A percentile compares a stretch with the other conserved stretches of the same genome.
phyloP scores from a whole-genome alignment of 345 rosid species.

The Gossypium herbaceum region DNA sequence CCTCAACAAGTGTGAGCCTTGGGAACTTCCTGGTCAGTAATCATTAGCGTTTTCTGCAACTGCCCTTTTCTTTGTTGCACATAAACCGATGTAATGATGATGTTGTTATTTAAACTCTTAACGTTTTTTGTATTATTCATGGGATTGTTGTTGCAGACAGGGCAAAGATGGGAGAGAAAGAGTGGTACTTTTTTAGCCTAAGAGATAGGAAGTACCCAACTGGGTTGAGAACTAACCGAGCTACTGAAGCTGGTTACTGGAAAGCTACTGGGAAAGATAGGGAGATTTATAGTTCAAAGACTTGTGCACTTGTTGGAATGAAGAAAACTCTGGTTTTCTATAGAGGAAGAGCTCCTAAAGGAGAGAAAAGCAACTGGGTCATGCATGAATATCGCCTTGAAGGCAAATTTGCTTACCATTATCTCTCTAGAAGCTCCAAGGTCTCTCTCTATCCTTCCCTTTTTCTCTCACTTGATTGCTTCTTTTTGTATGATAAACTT shows the following conservation, averaged over 20 bases:
- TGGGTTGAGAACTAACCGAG: constrained; percentile 85
- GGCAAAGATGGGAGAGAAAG: constrained; percentile 94
- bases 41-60: background rate
- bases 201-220: constrained; percentile 92
- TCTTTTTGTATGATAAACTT: background rate
- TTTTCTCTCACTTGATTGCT: background rate
- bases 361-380: constrained; percentile 90
- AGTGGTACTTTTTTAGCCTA: constrained; percentile 88
- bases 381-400: constrained; percentile 98
- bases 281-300: constrained; percentile 84
- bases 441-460: constrained; percentile 21
- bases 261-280: constrained; percentile 93
- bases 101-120: background rate
- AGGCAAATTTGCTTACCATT: constrained; percentile 84
- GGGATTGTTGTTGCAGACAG: constrained; percentile 40
- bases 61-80: background rate
- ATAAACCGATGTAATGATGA: background rate
- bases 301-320: constrained; percentile 80
- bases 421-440: constrained; percentile 70
- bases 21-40: constrained; percentile 90
- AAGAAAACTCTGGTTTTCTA: constrained; percentile 91
- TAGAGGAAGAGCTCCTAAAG: constrained; percentile 90
- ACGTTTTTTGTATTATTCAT: background rate
- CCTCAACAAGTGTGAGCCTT: constrained; percentile 94
- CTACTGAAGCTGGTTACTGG: constrained; percentile 97